Evolutionary conservation across 495 filamentous ascomycete species (phyloP), one percentile per base, ranked within the genome.

Genomic region (Oidiodendron maius): DNA sequence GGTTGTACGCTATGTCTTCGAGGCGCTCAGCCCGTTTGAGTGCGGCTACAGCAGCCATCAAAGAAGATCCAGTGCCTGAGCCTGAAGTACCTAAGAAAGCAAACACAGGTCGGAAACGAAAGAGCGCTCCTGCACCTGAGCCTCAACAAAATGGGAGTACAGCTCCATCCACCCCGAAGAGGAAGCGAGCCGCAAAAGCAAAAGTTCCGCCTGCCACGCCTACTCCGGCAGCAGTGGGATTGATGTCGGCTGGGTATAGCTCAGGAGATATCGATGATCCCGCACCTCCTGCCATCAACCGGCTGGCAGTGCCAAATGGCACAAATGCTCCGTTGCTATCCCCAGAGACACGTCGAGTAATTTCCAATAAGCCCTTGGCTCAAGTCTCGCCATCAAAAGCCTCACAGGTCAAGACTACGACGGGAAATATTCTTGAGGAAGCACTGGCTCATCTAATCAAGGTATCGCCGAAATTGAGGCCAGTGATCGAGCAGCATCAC

Each of bases 271-370:
- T 47, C 36, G 39, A 52, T 40, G 47, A 48, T 15, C 36, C 23
- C 18, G 28, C 65, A 37, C 64, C 59, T 25, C 61, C 66, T 16
- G 63, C 65, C 8, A 55, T 72, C 38, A 63, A 63, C 42, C 68
- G 74, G 12, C 66, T 77, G 4, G 74, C 72, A 15, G 71, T 70
- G 57, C 66, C 71, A 18, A 64, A 66, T 61, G 67, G 64, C 51
- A 71, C 73, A 55, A 91, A 94, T 62, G 89, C 86, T 28, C 80
- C 82, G 6, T 76, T 96, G 40, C 68, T 87, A 15, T 91, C 89
- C 0, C 87, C 90, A 0, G 74, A 84, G 57, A 89, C 87, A 43
- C 85, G 85, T 11, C 76, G 80, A 24, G 63, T 86, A 39, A 68
- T 86, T 39, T 75, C 79, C 24, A 81, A 81, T 48, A 69, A 71